Evolutionary conservation across 2,329 filamentous ascomycete genomes (phyloP).

Genomic region (Ceratocystis cacaofunesta): DNA sequence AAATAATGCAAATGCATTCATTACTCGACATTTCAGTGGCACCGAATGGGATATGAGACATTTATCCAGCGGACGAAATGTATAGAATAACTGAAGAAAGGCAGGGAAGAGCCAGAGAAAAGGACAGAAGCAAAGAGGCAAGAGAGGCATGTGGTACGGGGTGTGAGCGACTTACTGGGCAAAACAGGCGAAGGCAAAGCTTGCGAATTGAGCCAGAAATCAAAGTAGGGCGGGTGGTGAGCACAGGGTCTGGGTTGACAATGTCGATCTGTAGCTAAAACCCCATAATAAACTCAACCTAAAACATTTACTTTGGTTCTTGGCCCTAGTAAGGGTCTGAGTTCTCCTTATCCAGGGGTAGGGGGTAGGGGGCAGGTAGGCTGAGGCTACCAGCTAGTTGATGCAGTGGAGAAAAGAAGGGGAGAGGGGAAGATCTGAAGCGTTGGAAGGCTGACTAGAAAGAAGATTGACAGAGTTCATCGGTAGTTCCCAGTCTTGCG

Average conservation of each 20-base stretch:
- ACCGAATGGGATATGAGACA: too few relatives aligned
- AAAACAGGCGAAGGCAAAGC: not conserved
- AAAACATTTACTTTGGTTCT: not conserved
- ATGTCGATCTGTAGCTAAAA: slow-evolving; percentile 3
- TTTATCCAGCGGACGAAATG: not conserved
- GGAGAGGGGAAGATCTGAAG: not conserved
- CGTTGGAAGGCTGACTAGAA: not conserved
- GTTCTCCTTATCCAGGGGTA: slow-evolving; percentile 3
- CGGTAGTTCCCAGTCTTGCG: too few relatives aligned
- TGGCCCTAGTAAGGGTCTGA: not conserved
- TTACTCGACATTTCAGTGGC: too few relatives aligned
- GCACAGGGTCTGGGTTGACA: not conserved
- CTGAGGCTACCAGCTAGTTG: not conserved
- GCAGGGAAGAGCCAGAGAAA: not conserved
- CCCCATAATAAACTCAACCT: not conserved
- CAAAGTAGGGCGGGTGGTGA: not conserved
- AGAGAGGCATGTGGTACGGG: not conserved
- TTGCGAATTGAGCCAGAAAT: not conserved
- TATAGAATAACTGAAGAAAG: not conserved
- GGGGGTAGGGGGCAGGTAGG: not conserved
- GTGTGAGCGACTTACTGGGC: not conserved
- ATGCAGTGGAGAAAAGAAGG: not conserved
- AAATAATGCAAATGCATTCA: not conserved
- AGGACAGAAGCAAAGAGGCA: not conserved
- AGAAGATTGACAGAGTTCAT: not conserved